Percentiles rank a stretch among this genome's conserved stretches.
Evolutionary conservation across 768 basidiomycete genomes (phyloP).

Genomic region (Mycena rosella): DNA sequence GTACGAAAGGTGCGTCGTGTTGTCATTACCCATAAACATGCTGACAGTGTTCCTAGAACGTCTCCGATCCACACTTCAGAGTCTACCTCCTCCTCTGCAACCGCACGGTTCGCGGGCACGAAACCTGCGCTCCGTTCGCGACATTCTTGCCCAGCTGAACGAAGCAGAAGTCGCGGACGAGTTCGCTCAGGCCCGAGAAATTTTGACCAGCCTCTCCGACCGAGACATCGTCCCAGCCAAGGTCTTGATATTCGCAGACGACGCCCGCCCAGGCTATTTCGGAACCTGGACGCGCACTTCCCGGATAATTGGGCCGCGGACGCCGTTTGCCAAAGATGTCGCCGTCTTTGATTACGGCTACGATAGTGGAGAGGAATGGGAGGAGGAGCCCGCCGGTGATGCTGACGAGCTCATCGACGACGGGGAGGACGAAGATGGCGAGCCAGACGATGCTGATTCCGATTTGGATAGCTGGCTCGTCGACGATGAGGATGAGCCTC

Average conservation of each 20-base stretch:
- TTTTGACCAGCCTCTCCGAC: slow-evolving; percentile 72
- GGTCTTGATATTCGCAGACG: slow-evolving; percentile 85
- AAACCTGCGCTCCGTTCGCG: slow-evolving; percentile 49
- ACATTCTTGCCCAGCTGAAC: slow-evolving; percentile 71
- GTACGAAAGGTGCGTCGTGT: slow-evolving; percentile 54
- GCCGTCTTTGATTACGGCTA: slow-evolving; percentile 88
- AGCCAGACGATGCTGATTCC: slow-evolving; percentile 73
- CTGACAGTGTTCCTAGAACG: slow-evolving; percentile 49
- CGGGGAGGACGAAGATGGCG: slow-evolving; percentile 72
- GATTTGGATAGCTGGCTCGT: slow-evolving; percentile 86
- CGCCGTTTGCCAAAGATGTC: slow-evolving; percentile 84
- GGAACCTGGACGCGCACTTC: slow-evolving; percentile 95
- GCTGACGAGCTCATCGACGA: slow-evolving; percentile 84
- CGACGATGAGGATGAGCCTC: slow-evolving; percentile 75
- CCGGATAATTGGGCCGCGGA: slow-evolving; percentile 81
- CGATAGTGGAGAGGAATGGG: slow-evolving; percentile 98
- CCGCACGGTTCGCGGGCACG: slow-evolving; percentile 28
- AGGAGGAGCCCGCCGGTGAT: slow-evolving; percentile 84
- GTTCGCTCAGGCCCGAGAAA: slow-evolving; percentile 71
- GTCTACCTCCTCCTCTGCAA: slow-evolving; percentile 47
- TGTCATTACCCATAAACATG: slow-evolving; percentile 1
- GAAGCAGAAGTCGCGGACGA: slow-evolving; percentile 87
- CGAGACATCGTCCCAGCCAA: slow-evolving; percentile 78
- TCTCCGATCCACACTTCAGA: slow-evolving; percentile 51
- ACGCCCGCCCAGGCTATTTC: slow-evolving; percentile 91